phyloP scores from a whole-genome alignment of 306 rosid genomes.

The Begonia fuchsioides region DNA sequence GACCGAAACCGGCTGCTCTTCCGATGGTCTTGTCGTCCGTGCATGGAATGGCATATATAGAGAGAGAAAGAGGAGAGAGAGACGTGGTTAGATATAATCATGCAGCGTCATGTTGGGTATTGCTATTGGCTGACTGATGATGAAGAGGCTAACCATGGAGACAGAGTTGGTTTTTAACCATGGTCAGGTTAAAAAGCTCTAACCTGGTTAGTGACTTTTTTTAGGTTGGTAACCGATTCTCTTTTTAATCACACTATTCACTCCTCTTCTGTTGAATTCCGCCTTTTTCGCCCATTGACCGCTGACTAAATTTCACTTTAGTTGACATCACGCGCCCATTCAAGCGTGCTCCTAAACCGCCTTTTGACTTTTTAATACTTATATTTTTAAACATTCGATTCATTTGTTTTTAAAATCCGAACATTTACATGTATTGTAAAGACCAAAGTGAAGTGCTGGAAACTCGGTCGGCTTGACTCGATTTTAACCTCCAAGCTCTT shows the following conservation, averaged over 20 bases:
- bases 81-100: slow-evolving; percentile 39
- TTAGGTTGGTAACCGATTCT: background rate
- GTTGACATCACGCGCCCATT: background rate
- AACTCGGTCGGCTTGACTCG: too few relatives aligned
- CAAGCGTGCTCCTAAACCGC: background rate
- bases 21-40: too few relatives aligned
- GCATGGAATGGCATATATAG: slow-evolving; percentile 22
- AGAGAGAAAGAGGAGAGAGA: slow-evolving; percentile 8
- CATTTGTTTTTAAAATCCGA: too few relatives aligned
- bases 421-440: too few relatives aligned
- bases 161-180: slow-evolving; percentile 4
- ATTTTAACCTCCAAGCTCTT: too few relatives aligned
- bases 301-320: slow-evolving; percentile 15
- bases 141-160: slow-evolving; percentile 9
- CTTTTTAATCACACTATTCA: background rate
- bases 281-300: slow-evolving; percentile 35
- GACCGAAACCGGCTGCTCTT: too few relatives aligned
- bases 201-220: slow-evolving; percentile 1
- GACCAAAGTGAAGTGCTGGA: too few relatives aligned
- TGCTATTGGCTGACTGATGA: slow-evolving; percentile 47
- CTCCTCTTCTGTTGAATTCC: slow-evolving; percentile 11
- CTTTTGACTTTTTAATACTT: too few relatives aligned
- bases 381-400: too few relatives aligned
- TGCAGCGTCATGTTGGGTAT: too few relatives aligned
- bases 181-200: slow-evolving; percentile 1